Evolutionary conservation across 2,329 filamentous ascomycete species (phyloP).

Genomic region (Fusarium fujikuroi): DNA sequence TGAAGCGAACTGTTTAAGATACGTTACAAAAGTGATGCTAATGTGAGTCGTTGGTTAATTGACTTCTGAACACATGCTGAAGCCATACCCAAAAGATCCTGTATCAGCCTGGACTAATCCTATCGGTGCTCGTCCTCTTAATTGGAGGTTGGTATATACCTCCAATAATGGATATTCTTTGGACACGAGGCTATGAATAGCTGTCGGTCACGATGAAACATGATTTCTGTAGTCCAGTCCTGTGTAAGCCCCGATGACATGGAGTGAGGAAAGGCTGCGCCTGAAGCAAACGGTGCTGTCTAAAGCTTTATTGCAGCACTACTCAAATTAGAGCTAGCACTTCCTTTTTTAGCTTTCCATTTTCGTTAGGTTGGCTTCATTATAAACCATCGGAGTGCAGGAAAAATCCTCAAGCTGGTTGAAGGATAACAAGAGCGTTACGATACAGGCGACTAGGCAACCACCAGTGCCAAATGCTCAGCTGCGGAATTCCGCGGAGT

Average conservation of each 20-base stretch:
- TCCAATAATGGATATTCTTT: not conserved
- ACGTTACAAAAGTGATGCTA: too few relatives aligned
- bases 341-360: fast-evolving
- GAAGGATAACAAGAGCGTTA: not conserved
- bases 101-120: too few relatives aligned
- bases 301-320: not conserved
- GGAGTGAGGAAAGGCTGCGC: not conserved
- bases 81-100: too few relatives aligned
- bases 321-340: not conserved
- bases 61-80: too few relatives aligned
- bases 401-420: too few relatives aligned
- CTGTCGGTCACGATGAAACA: not conserved
- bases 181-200: not conserved
- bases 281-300: not conserved
- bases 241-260: not conserved
- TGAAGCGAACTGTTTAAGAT: too few relatives aligned
- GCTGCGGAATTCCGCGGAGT: not conserved
- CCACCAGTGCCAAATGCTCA: not conserved
- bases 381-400: fast-evolving
- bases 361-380: fast-evolving
- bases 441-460: too few relatives aligned
- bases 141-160: too few relatives aligned
- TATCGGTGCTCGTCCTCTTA: too few relatives aligned
- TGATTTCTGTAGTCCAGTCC: not conserved
- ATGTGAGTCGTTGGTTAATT: too few relatives aligned